phyloP scores from a whole-genome alignment of 371 early-diverging fungal genomes.

The Rhizopus sp. region DNA sequence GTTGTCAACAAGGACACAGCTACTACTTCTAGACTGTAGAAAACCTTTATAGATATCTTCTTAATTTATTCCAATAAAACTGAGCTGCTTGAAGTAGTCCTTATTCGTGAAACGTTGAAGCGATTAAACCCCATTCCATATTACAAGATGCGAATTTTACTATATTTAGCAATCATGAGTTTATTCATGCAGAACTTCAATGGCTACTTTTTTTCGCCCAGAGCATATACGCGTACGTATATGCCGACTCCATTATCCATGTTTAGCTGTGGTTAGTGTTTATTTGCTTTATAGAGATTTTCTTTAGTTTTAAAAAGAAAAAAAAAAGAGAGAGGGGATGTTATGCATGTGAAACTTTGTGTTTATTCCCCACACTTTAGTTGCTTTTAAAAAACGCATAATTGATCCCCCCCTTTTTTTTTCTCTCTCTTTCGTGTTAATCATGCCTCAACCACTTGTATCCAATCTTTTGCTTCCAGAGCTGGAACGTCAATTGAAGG shows the following conservation, averaged over 20 bases:
- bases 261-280: too few relatives aligned
- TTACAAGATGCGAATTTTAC: too few relatives aligned
- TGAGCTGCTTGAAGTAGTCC: too few relatives aligned
- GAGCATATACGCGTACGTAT: not conserved
- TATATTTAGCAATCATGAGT: too few relatives aligned
- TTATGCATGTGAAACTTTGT: conserved; percentile 5
- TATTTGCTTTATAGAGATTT: too few relatives aligned
- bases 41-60: conserved; percentile 15
- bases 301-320: too few relatives aligned
- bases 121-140: too few relatives aligned
- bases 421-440: not conserved
- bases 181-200: too few relatives aligned
- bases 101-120: too few relatives aligned
- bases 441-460: conserved; percentile 14
- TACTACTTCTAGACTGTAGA: conserved; percentile 4
- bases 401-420: conserved; percentile 1
- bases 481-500: conserved; percentile 42
- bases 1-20: conserved; percentile 7
- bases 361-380: not conserved
- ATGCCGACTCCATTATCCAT: too few relatives aligned
- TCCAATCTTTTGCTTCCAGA: conserved; percentile 44
- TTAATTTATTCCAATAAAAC: too few relatives aligned
- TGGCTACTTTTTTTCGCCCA: not conserved
- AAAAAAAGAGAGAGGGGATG: too few relatives aligned
- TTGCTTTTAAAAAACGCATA: not conserved